Conservation (phyloP, 257 asterid genomes). For the Capsicum chinense region DNA sequence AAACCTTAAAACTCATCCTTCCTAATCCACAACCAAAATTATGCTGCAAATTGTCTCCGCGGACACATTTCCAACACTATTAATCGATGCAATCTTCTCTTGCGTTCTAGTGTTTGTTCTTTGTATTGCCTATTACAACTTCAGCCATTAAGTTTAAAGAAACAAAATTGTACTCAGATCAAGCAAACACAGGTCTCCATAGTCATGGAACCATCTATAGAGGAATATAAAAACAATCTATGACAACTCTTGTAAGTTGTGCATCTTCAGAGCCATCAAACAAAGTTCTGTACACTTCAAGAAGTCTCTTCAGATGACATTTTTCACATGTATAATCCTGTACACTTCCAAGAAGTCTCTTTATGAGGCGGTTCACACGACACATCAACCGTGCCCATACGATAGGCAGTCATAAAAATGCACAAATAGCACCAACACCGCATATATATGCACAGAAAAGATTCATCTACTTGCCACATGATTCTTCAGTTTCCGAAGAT, state of each 20-base stretch:
- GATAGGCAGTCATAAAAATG: background rate
- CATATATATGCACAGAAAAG: background rate
- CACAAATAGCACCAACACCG: background rate
- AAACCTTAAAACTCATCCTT: too few relatives aligned
- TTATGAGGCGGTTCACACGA: background rate
- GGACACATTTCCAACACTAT: too few relatives aligned
- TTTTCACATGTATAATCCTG: background rate
- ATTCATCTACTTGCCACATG: slow-evolving; percentile 17
- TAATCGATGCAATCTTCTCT: too few relatives aligned
- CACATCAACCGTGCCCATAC: background rate
- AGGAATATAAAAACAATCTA: background rate
- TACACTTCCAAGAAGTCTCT: background rate
- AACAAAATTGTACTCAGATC: slow-evolving; percentile 1
- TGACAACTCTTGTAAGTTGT: background rate
- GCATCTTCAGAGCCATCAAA: slow-evolving; percentile 18
- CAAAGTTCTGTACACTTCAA: slow-evolving; percentile 24
- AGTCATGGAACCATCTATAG: slow-evolving; percentile 23
- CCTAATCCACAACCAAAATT: too few relatives aligned
- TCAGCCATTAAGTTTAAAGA: background rate
- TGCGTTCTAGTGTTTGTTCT: too few relatives aligned
- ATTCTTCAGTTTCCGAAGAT: background rate
- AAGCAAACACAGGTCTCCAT: slow-evolving; percentile 14
- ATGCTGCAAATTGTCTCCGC: too few relatives aligned
- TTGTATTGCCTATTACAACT: background rate
- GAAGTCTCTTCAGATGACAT: background rate